These are phyloP conservation scores for Naegleria gruberi DNA, from an alignment of 208 protist genomes.

Conservation along the genomic window DNA sequence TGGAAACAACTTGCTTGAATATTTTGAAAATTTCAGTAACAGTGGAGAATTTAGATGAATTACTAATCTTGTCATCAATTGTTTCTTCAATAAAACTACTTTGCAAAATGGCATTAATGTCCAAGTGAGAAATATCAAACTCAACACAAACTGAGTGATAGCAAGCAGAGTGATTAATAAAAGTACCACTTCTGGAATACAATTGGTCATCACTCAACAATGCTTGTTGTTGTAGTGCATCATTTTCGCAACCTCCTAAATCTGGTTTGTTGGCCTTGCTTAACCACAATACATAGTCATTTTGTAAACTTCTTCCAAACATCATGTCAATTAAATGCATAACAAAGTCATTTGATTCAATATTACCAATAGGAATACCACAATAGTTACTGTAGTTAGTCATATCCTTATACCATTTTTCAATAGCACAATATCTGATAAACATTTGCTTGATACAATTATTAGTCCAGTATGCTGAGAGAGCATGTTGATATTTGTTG, in stretches of 20 bases:
- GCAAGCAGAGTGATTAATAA: conserved; percentile 38
- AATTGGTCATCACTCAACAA: conserved; percentile 44
- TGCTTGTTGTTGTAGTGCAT: conserved; percentile 2
- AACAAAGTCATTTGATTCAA: conserved; percentile 19
- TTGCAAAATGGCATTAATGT: conserved; percentile 54
- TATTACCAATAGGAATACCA: conserved; percentile 27
- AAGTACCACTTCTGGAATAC: conserved; percentile 15
- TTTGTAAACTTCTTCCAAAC: conserved; percentile 19
- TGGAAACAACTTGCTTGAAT: not conserved
- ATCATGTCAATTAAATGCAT: conserved; percentile 24
- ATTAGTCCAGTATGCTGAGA: not conserved
- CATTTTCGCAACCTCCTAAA: conserved; percentile 46
- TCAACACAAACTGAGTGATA: conserved; percentile 53
- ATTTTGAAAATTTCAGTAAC: not conserved
- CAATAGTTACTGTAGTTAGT: not conserved
- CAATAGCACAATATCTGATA: not conserved
- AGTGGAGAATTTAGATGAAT: not conserved
- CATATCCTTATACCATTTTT: not conserved
- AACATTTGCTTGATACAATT: not conserved
- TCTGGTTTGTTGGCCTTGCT: conserved; percentile 47
- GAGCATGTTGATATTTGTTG: not conserved
- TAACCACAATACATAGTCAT: conserved; percentile 52
- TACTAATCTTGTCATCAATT: not conserved
- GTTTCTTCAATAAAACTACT: conserved; percentile 29
- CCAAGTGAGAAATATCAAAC: conserved; percentile 41